A percentile compares a stretch with the other conserved stretches of the same genome.
Conservation (phyloP, 257 asterid species). For the Fraxinus americana region DNA sequence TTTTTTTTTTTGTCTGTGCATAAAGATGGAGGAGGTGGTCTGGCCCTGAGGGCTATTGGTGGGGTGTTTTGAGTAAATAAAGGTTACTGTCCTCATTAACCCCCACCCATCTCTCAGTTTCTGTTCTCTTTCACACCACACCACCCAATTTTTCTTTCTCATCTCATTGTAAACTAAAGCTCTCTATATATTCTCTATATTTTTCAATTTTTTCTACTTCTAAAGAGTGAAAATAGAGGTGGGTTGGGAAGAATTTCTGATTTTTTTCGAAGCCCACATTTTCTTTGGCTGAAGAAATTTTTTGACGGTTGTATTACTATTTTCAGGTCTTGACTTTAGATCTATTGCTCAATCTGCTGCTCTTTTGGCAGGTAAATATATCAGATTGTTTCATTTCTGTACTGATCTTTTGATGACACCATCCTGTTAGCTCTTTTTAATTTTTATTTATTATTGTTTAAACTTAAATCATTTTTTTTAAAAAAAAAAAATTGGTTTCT, state of each 20-base stretch:
- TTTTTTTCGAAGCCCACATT: conserved; percentile 22
- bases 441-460: conserved; percentile 15
- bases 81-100: conserved; percentile 48
- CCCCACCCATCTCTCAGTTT: conserved; percentile 40
- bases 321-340: conserved; percentile 68
- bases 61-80: conserved; percentile 42
- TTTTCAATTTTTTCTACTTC: not conserved
- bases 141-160: conserved; percentile 42
- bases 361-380: conserved; percentile 46
- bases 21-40: conserved; percentile 27
- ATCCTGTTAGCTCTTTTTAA: conserved; percentile 7
- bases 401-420: conserved; percentile 27
- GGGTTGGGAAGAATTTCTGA: conserved; percentile 21
- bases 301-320: conserved; percentile 31
- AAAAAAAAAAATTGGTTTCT: not conserved
- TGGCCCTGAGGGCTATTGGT: conserved; percentile 10
- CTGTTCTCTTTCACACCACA: conserved; percentile 30
- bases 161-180: conserved; percentile 16
- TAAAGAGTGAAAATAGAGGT: conserved; percentile 27
- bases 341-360: conserved; percentile 56
- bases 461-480: conserved; percentile 19
- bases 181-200: conserved; percentile 27
- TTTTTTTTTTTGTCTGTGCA: conserved; percentile 4
- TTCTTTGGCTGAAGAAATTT: conserved; percentile 15
- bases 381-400: conserved; percentile 22